Percentiles rank a stretch among this genome's conserved stretches.
Evolutionary conservation across 2,329 filamentous ascomycete species (phyloP).

Genomic region (Trichothecium roseum): DNA sequence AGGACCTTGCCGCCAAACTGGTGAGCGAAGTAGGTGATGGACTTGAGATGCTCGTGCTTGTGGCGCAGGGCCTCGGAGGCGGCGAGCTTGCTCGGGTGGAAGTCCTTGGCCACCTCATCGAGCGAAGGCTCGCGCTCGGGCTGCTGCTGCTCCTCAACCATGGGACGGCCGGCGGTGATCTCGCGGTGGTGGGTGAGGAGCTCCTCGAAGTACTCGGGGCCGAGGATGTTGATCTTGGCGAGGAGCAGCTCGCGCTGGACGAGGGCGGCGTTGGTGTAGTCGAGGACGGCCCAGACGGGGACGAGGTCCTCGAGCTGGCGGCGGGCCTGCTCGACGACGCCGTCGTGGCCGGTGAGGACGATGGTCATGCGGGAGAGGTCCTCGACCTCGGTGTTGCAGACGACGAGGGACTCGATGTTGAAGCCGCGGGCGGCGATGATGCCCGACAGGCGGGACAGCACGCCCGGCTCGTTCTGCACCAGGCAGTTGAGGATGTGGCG

Average conservation of each 20-base stretch:
- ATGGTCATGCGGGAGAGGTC: conserved; percentile 98
- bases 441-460: conserved; percentile 89
- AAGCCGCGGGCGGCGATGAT: conserved; percentile 94
- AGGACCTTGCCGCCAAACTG: conserved; percentile 97
- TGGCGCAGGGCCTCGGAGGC: conserved; percentile 83
- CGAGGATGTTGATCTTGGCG: conserved; percentile 92
- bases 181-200: conserved; percentile 91
- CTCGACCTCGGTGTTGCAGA: conserved; percentile 95
- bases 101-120: conserved; percentile 51
- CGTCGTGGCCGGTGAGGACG: conserved; percentile 89
- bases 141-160: conserved; percentile 30
- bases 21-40: conserved; percentile 92
- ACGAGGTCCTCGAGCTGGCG: conserved; percentile 94
- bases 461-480: conserved; percentile 97
- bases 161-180: conserved; percentile 45
- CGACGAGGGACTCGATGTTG: conserved; percentile 97
- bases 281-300: conserved; percentile 94
- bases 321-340: conserved; percentile 92
- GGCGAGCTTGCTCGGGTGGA: conserved; percentile 80
- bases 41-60: conserved; percentile 95
- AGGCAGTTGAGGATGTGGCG: conserved; percentile 96
- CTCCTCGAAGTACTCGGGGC: conserved; percentile 97
- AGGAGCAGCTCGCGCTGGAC: conserved; percentile 93
- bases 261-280: conserved; percentile 86
- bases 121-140: conserved; percentile 28